phyloP scores from a whole-genome alignment of 2,329 filamentous ascomycete species.

The Monilinia fructigena region DNA sequence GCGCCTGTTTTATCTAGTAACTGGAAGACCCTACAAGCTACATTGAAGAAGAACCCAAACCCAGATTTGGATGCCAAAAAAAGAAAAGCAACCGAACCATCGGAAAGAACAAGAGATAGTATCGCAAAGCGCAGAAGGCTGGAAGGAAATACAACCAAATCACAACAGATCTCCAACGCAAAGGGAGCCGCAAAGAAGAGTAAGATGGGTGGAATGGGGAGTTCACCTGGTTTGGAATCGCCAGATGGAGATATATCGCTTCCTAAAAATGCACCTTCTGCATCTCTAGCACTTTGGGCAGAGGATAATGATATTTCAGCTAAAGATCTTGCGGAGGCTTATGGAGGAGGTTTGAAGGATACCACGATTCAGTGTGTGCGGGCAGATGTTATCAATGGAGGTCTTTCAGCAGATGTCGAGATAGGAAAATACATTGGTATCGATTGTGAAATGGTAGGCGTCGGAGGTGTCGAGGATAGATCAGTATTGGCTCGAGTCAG shows the following conservation, averaged over 20 bases:
- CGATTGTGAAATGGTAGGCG: conserved; percentile 98
- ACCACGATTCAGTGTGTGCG: conserved; percentile 48
- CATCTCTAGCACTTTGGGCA: conserved; percentile 59
- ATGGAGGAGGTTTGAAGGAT: conserved; percentile 54
- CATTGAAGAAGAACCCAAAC: conserved; percentile 46
- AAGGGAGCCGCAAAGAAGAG: conserved; percentile 24
- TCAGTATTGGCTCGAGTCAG: conserved; percentile 84
- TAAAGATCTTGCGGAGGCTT: conserved; percentile 60
- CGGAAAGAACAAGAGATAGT: conserved; percentile 36
- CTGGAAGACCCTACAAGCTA: conserved; percentile 75
- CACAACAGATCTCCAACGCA: conserved; percentile 9
- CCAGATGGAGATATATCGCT: conserved; percentile 41
- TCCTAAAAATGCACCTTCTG: conserved; percentile 44
- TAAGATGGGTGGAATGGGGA: conserved; percentile 58
- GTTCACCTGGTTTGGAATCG: conserved; percentile 43
- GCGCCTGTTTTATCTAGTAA: conserved; percentile 58
- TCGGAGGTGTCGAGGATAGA: conserved; percentile 66
- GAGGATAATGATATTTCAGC: conserved; percentile 60
- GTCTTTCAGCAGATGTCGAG: conserved; percentile 59
- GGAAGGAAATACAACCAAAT: conserved; percentile 31
- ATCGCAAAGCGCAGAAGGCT: conserved; percentile 40
- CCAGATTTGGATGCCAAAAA: conserved; percentile 35
- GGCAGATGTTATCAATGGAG: conserved; percentile 60
- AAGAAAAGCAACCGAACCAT: conserved; percentile 32
- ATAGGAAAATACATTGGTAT: conserved; percentile 89